Conservation (phyloP, 352 stramenopile species). For the Phytopythium oedochilum region DNA sequence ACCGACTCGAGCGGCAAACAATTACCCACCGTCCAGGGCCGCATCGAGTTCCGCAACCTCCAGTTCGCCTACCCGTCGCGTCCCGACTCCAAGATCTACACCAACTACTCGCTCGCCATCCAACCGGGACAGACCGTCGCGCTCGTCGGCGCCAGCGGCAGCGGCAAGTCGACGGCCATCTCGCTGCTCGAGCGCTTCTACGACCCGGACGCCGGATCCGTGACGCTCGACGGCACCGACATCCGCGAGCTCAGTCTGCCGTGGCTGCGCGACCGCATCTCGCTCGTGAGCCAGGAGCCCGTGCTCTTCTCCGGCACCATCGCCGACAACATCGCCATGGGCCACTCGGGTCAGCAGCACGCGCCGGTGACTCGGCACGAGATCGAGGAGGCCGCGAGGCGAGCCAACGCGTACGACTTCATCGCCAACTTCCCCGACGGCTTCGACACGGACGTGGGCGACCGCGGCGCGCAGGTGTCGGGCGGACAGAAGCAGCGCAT, state of each 20-base stretch:
- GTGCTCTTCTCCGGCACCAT: slow-evolving; percentile 49
- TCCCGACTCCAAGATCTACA: slow-evolving; percentile 47
- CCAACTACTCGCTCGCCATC: slow-evolving; percentile 45
- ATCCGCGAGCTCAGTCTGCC: slow-evolving; percentile 54
- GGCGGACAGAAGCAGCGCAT: slow-evolving; percentile 81
- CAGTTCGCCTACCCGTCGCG: slow-evolving; percentile 63
- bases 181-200: slow-evolving; percentile 85
- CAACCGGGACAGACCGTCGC: slow-evolving; percentile 63
- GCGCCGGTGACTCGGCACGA: slow-evolving; percentile 56
- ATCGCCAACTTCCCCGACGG: slow-evolving; percentile 62
- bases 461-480: slow-evolving; percentile 71
- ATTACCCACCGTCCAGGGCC: no score
- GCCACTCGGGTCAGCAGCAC: slow-evolving; percentile 26
- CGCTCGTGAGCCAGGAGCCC: slow-evolving; percentile 70
- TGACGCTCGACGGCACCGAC: slow-evolving; percentile 69
- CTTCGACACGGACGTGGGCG: slow-evolving; percentile 51
- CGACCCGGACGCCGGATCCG: slow-evolving; percentile 35
- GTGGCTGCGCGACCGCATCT: slow-evolving; percentile 27
- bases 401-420: slow-evolving; percentile 87
- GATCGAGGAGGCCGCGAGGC: slow-evolving; percentile 66
- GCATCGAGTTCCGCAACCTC: slow-evolving; percentile 85
- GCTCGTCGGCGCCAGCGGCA: slow-evolving; percentile 65
- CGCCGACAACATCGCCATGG: slow-evolving; percentile 51
- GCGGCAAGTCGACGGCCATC: slow-evolving; percentile 76
- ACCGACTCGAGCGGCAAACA: no score